Evolutionary conservation across 169 alveolate species (phyloP).

Genomic region (Fabrea salina): DNA sequence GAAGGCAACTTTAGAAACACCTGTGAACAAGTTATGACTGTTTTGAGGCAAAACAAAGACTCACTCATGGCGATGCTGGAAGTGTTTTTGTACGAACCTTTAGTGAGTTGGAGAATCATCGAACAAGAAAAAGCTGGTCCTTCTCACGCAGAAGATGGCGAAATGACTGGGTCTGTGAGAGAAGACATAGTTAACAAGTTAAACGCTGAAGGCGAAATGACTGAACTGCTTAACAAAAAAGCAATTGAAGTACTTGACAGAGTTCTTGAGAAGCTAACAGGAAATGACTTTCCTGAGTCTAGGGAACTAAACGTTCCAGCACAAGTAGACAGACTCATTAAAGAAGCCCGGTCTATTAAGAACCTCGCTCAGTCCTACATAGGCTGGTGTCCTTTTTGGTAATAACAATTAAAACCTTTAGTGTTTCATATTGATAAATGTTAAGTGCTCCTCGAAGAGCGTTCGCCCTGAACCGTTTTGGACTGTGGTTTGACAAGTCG

Average conservation of each 20-base stretch:
- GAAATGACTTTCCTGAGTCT: conserved; percentile 77
- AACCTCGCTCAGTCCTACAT: conserved; percentile 92
- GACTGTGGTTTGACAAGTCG: neutral
- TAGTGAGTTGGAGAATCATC: conserved; percentile 90
- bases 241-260: conserved; percentile 79
- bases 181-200: conserved; percentile 62
- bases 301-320: conserved; percentile 67
- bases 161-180: conserved; percentile 53
- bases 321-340: conserved; percentile 84
- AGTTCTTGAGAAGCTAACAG: conserved; percentile 73
- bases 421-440: too few species aligned
- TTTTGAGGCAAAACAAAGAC: conserved; percentile 77
- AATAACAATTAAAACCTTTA: too few species aligned
- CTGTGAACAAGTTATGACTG: conserved; percentile 86
- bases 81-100: conserved; percentile 94
- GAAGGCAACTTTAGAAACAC: conserved; percentile 86
- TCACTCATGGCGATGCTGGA: conserved; percentile 88
- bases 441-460: neutral
- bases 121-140: conserved; percentile 54
- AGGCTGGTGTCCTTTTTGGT: conserved; percentile 96
- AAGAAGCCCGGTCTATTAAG: conserved; percentile 89
- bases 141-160: conserved; percentile 51
- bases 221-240: conserved; percentile 69
- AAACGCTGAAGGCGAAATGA: conserved; percentile 82
- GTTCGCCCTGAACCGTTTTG: neutral